Evolutionary conservation across 2,329 filamentous ascomycete genomes (phyloP), one percentile per base, ranked within the genome.

Genomic region (Magnaporthales sp.): DNA sequence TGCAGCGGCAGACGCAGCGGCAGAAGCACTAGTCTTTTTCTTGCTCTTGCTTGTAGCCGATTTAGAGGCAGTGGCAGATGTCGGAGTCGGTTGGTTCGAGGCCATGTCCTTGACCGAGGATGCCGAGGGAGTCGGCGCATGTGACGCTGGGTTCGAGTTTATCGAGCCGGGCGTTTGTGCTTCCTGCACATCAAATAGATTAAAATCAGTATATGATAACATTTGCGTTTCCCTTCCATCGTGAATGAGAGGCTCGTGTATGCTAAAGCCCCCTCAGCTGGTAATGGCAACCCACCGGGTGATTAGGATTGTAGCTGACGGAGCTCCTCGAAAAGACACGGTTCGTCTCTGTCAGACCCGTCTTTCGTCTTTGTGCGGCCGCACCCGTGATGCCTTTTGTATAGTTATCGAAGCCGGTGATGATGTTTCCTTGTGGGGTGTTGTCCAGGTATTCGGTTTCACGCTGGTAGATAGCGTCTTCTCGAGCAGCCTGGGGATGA

Each of bases 391-490:
- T 85, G 66, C 92, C 93, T 78, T 99, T 99, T 82, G 97, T 96
- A 80, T 98, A 99, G 75, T 93, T 96, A 77, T 99, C 95, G 77
- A 99, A 99, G 26, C 95, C 95, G 63, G 91, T 93, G 76, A 99
- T 94, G 75, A 99, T 98, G 80, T 99, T 99, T 61, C 95, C 95
- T 72, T 84, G 87, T 15, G 89, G 89, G 4, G 93, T 96, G 73
- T 92, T 92, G 77, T 98, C 94, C 65, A 99, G 87, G 77, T 99
- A 99, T 22, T 89, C 85, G 67, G 89, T 87, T 77, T 99, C 95
- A 73, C 92, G 90, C 70, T 90, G 88, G 75, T 86, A 88, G 72
- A 99, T 98, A 70, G 86, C 85, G 64, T 96, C 91, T 80, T 99
- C 95, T 67, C 72, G 68, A 8, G 54, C 26, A 60, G 67, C 62